Evolutionary conservation across 2,329 filamentous ascomycete genomes (phyloP).

Genomic region (Diaporthe australafricana): DNA sequence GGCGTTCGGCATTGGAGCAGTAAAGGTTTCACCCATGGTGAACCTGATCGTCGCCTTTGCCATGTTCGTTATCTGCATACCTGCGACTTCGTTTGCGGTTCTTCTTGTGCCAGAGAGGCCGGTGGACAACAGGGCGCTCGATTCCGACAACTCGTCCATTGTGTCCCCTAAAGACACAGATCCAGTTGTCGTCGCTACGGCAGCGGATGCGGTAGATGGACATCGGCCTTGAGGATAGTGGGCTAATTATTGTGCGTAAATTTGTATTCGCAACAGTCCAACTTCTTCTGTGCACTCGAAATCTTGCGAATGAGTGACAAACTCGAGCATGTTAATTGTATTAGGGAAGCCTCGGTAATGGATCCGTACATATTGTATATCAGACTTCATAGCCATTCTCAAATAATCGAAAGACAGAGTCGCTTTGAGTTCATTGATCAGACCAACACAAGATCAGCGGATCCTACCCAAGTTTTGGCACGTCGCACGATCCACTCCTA

Average conservation of each 20-base stretch:
- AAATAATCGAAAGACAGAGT: no score
- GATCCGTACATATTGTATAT: no score
- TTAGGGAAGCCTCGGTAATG: neutral
- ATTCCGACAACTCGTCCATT: neutral
- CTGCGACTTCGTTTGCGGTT: conserved; percentile 50
- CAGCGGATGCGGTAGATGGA: conserved; percentile 36
- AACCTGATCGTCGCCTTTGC: conserved; percentile 61
- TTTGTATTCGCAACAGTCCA: neutral
- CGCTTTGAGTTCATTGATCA: no score
- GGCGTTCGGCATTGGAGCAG: conserved; percentile 60
- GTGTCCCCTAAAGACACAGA: conserved; percentile 31
- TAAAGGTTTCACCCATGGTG: conserved; percentile 57
- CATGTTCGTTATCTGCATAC: conserved; percentile 57
- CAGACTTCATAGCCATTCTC: no score
- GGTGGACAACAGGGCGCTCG: conserved; percentile 39
- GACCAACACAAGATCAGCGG: no score
- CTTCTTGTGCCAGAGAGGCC: conserved; percentile 52
- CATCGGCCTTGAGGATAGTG: neutral
- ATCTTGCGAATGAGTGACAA: neutral
- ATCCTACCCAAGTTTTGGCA: no score
- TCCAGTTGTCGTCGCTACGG: conserved; percentile 30
- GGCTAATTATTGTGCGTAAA: neutral
- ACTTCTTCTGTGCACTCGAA: neutral
- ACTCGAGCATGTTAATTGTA: neutral
- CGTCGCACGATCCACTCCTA: no score